Conservation (phyloP, 2,329 filamentous ascomycete genomes). For the Seiridium unicorne region DNA sequence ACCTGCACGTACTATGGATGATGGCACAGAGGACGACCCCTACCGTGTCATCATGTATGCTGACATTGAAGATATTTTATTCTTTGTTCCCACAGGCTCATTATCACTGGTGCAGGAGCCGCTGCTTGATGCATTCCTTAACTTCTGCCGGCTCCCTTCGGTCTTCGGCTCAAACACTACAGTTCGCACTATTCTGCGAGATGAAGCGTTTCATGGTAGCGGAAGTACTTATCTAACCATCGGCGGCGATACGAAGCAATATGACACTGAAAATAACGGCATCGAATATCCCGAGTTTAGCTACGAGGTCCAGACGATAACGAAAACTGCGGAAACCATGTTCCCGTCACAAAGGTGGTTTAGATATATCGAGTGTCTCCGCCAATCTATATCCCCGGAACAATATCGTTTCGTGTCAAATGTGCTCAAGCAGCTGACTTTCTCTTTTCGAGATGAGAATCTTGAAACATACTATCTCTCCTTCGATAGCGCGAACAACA, state of each 20-base stretch:
- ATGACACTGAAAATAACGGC: conserved; percentile 1
- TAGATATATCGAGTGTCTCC: conserved; percentile 29
- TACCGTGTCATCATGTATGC: conserved; percentile 78
- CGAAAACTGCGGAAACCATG: conserved; percentile 42
- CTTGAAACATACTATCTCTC: conserved; percentile 71
- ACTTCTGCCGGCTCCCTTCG: conserved; percentile 66
- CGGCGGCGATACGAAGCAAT: not conserved
- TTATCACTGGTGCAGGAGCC: conserved; percentile 35
- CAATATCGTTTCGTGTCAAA: conserved; percentile 47
- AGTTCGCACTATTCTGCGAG: conserved; percentile 39
- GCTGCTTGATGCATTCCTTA: conserved; percentile 68
- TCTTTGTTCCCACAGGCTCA: conserved; percentile 41
- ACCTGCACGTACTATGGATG: conserved; percentile 74
- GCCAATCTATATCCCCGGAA: conserved; percentile 26
- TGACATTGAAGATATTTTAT: conserved; percentile 67
- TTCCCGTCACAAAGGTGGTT: conserved; percentile 49
- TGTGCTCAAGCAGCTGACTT: conserved; percentile 57
- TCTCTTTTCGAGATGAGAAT: conserved; percentile 39
- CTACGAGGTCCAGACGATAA: conserved; percentile 21
- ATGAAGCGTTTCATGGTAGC: conserved; percentile 46
- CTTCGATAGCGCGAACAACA: conserved; percentile 58
- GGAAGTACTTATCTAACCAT: conserved; percentile 30
- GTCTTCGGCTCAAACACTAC: conserved; percentile 23
- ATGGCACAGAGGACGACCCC: conserved; percentile 74
- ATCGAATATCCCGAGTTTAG: conserved; percentile 19